A percentile compares a stretch with the other conserved stretches of the same genome.
Evolutionary conservation across 805 yeast genomes (phyloP).

Genomic region (Candida berthetii): DNA sequence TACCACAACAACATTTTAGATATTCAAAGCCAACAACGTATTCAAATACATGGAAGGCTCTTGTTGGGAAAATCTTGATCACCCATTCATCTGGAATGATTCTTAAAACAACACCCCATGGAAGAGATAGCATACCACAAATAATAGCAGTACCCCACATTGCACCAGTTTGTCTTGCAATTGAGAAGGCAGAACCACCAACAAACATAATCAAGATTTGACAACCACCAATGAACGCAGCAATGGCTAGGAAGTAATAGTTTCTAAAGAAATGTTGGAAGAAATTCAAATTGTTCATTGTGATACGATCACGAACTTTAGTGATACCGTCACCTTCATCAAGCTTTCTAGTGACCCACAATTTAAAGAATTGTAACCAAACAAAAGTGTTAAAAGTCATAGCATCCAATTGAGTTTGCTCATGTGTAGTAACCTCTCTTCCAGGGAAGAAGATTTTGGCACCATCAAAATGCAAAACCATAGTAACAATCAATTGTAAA

Average conservation of each 20-base stretch:
- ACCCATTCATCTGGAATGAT: slow-evolving; percentile 80
- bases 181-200: slow-evolving; percentile 93
- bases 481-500: slow-evolving; percentile 75
- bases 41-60: slow-evolving; percentile 16
- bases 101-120: slow-evolving; percentile 73
- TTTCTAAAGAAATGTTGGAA: slow-evolving; percentile 78
- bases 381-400: slow-evolving; percentile 94
- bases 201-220: slow-evolving; percentile 92
- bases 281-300: slow-evolving; percentile 67
- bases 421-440: slow-evolving; percentile 29
- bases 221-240: slow-evolving; percentile 68
- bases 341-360: slow-evolving; percentile 83
- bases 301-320: slow-evolving; percentile 50
- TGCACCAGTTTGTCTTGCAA: slow-evolving; percentile 70
- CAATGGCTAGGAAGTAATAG: slow-evolving; percentile 72
- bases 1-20: slow-evolving; percentile 5
- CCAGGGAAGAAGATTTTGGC: slow-evolving; percentile 43
- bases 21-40: slow-evolving; percentile 14
- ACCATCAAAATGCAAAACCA: slow-evolving; percentile 79
- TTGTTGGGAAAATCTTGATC: slow-evolving; percentile 56
- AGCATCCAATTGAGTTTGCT: slow-evolving; percentile 61
- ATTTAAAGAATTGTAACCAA: slow-evolving; percentile 94
- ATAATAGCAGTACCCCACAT: slow-evolving; percentile 88
- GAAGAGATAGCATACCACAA: slow-evolving; percentile 77
- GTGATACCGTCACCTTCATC: slow-evolving; percentile 78